Conservation (phyloP, 2,329 filamentous ascomycete genomes). For the Dryadomyces quercivorus region DNA sequence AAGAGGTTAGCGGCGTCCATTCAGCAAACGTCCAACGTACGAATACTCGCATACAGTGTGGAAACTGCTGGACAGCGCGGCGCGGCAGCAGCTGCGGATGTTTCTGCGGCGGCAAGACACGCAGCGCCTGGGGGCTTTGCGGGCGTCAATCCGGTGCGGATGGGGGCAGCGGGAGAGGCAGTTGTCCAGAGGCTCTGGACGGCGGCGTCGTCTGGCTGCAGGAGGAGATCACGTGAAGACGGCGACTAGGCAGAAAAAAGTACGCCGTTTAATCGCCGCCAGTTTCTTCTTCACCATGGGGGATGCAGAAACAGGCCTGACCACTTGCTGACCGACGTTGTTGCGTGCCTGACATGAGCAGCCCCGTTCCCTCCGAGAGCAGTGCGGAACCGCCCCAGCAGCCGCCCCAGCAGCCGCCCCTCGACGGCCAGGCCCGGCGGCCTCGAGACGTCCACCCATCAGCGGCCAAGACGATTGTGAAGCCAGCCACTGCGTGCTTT, state of each 20-base stretch:
- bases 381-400: not conserved
- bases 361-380: not conserved
- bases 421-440: not conserved
- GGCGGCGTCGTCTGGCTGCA: not conserved
- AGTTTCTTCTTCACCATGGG: not conserved
- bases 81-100: no score
- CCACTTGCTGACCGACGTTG: not conserved
- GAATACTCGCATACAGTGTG: no score
- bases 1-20: no score
- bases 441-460: not conserved
- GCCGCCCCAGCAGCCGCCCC: not conserved
- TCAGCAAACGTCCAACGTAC: no score
- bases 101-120: no score
- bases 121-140: no score
- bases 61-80: no score
- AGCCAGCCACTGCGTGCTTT: slow-evolving; percentile 12
- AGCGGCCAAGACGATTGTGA: not conserved
- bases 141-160: no score
- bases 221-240: not conserved
- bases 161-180: no score
- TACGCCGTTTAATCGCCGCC: not conserved
- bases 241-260: not conserved
- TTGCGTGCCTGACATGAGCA: not conserved
- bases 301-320: not conserved
- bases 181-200: no score